Conservation (phyloP, 192 early-diverging fungal genomes). For the Coemansia erecta region DNA sequence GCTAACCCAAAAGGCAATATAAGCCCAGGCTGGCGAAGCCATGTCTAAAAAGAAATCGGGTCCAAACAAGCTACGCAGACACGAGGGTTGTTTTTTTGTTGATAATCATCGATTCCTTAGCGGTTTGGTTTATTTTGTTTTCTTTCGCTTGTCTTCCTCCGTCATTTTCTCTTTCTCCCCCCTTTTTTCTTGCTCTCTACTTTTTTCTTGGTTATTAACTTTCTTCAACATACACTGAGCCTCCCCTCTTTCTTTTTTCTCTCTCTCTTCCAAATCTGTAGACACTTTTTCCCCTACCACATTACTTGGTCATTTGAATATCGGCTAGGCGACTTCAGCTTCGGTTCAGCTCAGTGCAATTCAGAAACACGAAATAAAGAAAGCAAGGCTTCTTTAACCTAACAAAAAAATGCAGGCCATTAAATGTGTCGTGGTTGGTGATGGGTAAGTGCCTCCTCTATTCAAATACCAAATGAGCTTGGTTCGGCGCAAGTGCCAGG, state of each 20-base stretch:
- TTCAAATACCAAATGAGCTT: too few relatives aligned
- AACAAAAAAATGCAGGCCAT: conserved; percentile 72
- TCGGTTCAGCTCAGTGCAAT: too few relatives aligned
- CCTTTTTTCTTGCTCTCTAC: conserved; percentile 20
- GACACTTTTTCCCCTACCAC: background rate
- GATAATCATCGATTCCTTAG: background rate
- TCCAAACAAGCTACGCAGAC: too few relatives aligned
- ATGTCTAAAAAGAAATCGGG: too few relatives aligned
- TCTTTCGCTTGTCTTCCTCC: conserved; percentile 1
- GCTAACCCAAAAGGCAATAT: too few relatives aligned
- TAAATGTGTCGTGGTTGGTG: conserved; percentile 86
- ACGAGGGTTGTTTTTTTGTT: conserved; percentile 11
- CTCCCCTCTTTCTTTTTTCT: conserved; percentile 37
- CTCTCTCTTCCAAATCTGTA: background rate
- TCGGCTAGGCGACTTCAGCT: background rate
- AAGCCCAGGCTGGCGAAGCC: too few relatives aligned
- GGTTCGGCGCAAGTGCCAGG: too few relatives aligned
- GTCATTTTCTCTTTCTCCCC: conserved; percentile 11
- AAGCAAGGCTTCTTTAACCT: background rate
- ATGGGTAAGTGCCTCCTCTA: conserved; percentile 59
- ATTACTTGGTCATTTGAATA: conserved; percentile 5
- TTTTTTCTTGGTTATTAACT: conserved; percentile 57
- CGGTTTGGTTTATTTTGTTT: conserved; percentile 12
- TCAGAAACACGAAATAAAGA: too few relatives aligned
- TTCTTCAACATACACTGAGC: conserved; percentile 52